Percentiles rank a stretch among this genome's conserved stretches.
Conservation (phyloP, 768 basidiomycete genomes). For the Thelephora aurantiotincta region DNA sequence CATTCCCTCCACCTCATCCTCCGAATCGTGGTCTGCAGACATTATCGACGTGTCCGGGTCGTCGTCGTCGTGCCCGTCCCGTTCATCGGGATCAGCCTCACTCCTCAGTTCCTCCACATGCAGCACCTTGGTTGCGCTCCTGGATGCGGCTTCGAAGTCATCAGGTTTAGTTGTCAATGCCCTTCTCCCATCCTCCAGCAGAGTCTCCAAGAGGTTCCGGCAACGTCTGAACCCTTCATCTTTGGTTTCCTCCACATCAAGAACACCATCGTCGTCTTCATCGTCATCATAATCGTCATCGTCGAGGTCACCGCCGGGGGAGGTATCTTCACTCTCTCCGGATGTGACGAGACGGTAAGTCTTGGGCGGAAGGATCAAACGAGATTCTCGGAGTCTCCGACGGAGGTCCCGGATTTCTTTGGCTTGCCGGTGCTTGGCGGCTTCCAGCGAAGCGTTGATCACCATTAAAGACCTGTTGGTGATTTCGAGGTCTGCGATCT, state of each 20-base stretch:
- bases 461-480: conserved; percentile 75
- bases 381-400: conserved; percentile 69
- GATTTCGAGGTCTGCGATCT: conserved; percentile 92
- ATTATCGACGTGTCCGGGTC: conserved; percentile 3
- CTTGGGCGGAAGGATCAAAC: conserved; percentile 61
- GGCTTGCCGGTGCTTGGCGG: conserved; percentile 64
- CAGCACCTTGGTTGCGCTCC: conserved; percentile 49
- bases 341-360: conserved; percentile 33
- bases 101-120: conserved; percentile 56
- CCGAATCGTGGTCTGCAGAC: conserved; percentile 8
- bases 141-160: conserved; percentile 31
- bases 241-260: conserved; percentile 15
- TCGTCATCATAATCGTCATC: conserved; percentile 20
- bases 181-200: conserved; percentile 41
- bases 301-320: conserved; percentile 27
- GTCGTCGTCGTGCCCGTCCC: conserved; percentile 6
- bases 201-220: conserved; percentile 43
- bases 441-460: conserved; percentile 75
- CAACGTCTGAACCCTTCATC: conserved; percentile 54
- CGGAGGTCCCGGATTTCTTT: conserved; percentile 78
- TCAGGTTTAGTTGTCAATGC: conserved; percentile 47
- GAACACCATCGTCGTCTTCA: conserved; percentile 23
- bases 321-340: conserved; percentile 20
- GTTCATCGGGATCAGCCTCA: conserved; percentile 28
- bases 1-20: conserved; percentile 4